Percentiles rank a stretch among this genome's conserved stretches.
phyloP scores from a whole-genome alignment of 257 asterid species.

The Solanum sejunctum region DNA sequence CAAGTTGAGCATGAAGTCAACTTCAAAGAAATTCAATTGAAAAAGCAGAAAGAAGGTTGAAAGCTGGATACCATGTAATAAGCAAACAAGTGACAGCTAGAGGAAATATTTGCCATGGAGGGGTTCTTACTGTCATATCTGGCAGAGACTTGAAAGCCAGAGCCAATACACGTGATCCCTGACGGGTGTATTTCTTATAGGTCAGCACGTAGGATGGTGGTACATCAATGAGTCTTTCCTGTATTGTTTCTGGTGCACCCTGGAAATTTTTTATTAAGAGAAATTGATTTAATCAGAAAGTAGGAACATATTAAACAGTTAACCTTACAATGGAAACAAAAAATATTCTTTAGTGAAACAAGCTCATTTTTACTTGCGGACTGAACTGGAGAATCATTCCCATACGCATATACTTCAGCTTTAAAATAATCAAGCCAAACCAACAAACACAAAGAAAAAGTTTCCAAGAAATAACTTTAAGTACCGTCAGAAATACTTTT shows the following conservation, averaged over 20 bases:
- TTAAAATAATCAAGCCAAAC: neutral
- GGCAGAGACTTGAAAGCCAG: conserved; percentile 88
- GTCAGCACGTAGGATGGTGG: conserved; percentile 63
- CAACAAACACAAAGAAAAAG: neutral
- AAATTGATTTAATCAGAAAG: neutral
- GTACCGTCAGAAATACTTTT: neutral
- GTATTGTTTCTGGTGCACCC: conserved; percentile 99
- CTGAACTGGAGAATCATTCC: neutral
- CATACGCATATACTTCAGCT: neutral
- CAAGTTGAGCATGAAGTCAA: conserved; percentile 6
- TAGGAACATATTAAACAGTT: neutral
- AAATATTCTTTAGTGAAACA: neutral
- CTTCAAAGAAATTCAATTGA: neutral
- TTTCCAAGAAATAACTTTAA: neutral
- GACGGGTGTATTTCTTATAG: conserved; percentile 90
- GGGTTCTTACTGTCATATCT: conserved; percentile 78
- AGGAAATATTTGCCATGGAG: neutral
- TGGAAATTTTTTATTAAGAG: conserved; percentile 16
- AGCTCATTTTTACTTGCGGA: neutral
- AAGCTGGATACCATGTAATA: neutral
- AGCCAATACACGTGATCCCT: conserved; percentile 97
- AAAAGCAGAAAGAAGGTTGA: neutral
- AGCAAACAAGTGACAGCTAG: neutral
- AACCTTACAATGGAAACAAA: neutral
- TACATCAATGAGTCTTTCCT: conserved; percentile 84